A percentile compares a stretch with the other conserved stretches of the same genome.
Evolutionary conservation across 139 green algal genomes (phyloP).

Genomic region (Parachlorella kessleri): DNA sequence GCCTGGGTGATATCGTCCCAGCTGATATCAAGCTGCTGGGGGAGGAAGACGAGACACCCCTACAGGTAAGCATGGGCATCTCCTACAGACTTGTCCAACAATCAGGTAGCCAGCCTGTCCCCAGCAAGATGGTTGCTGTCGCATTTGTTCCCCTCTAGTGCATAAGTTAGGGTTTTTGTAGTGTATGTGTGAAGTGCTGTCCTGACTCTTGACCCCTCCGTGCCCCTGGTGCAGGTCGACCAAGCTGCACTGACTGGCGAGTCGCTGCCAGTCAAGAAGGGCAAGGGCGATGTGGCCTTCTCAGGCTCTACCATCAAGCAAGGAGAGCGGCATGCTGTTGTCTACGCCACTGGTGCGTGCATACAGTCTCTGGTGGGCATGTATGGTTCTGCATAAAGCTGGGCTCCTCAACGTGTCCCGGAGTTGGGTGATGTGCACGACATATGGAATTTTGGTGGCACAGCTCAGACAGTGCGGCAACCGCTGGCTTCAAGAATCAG

Average conservation of each 20-base stretch:
- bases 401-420: no score
- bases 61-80: conserved; percentile 74
- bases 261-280: conserved; percentile 86
- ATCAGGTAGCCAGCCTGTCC: no score
- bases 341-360: conserved; percentile 33
- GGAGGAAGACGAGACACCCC: conserved; percentile 65
- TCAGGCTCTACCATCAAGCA: conserved; percentile 88
- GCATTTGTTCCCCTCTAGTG: no score
- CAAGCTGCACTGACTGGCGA: conserved; percentile 88
- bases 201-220: not conserved
- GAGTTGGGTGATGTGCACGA: no score
- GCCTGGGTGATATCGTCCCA: conserved; percentile 83
- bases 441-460: no score
- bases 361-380: no score
- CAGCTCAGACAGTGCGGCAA: no score
- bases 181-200: not conserved
- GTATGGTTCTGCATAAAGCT: no score
- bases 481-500: no score
- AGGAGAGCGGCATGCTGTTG: conserved; percentile 81
- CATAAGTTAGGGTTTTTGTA: not conserved
- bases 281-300: conserved; percentile 76
- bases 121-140: no score
- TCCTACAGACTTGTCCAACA: no score
- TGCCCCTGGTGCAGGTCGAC: conserved; percentile 60
- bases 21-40: conserved; percentile 87